Evolutionary conservation across 768 basidiomycete species (phyloP), one percentile per base, ranked within the genome.

Genomic region (Tephrocybe sp.): DNA sequence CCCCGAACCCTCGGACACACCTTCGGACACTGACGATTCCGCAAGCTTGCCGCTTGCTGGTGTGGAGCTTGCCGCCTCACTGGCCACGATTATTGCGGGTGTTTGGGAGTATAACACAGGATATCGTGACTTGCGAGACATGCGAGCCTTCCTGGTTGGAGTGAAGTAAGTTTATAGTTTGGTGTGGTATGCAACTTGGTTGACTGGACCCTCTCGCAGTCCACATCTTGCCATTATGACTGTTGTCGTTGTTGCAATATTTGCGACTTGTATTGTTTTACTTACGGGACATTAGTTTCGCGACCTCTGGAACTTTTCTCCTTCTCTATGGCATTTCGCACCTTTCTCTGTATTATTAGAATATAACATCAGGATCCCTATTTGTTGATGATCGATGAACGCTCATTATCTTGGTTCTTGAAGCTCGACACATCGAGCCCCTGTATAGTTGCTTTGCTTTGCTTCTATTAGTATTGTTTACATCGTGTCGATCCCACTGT

Each of bases 81-180:
- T 86, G 13, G 68, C 70, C 11, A 75, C 78, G 15, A 72, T 88
- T 18, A 65, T 61, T 8, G 83, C 77, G 1, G 86, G 84, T 0
- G 53, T 71, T 30, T 88, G 81, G 82, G 85, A 86, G 65, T 90
- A 86, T 52, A 75, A 78, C 50, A 72, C 67, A 42, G 80, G 80
- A 1, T 79, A 74, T 38, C 65, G 70, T 57, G 84, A 84, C 60
- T 62, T 88, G 52, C 69, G 76, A 48, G 69, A 72, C 48, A 71
- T 77, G 66, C 74, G 78, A 53, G 83, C 84, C 1, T 87, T 88
- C 60, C 61, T 87, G 31, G 69, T 66, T 24, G 77, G 74, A 13
- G 72, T 77, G 22, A 83, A 80, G 87, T 83, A 55, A 47, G 73
- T 67, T 27, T 12, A 41, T 27, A 41, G 10, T 21, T 39, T 25